phyloP scores from a whole-genome alignment of 2,329 filamentous ascomycete species.

The Fusarium secorum region DNA sequence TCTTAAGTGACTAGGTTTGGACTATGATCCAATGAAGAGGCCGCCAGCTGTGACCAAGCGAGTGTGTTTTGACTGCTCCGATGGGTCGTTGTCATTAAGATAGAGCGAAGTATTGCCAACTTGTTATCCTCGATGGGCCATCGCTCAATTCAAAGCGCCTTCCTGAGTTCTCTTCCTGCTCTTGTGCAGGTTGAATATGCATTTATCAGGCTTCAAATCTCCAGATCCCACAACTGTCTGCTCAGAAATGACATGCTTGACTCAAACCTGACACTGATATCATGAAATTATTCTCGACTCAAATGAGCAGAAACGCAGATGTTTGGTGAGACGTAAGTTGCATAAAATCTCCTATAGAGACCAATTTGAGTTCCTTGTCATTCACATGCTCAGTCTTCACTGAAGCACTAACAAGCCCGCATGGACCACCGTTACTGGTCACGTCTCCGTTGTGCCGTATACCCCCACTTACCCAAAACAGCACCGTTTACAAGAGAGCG shows the following conservation, averaged over 20 bases:
- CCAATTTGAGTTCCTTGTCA: neutral
- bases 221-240: neutral
- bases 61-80: neutral
- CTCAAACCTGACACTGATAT: neutral
- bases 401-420: neutral
- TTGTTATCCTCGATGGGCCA: neutral
- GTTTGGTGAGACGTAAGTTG: neutral
- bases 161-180: neutral
- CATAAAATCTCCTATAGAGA: neutral
- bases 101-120: neutral
- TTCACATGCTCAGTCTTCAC: neutral
- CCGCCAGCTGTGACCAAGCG: neutral
- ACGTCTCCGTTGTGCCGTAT: slow-evolving; percentile 4
- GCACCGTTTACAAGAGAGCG: neutral
- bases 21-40: slow-evolving; percentile 5
- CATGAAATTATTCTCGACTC: neutral
- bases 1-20: neutral
- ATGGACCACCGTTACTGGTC: neutral
- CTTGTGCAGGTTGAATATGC: neutral
- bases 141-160: neutral
- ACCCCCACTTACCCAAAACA: slow-evolving; percentile 15
- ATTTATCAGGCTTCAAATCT: neutral
- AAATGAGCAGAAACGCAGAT: neutral
- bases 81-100: neutral
- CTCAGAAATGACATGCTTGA: neutral